Evolutionary conservation across 2,329 filamentous ascomycete species (phyloP), one percentile per base, ranked within the genome.

Genomic region (Penicillium glabrum): DNA sequence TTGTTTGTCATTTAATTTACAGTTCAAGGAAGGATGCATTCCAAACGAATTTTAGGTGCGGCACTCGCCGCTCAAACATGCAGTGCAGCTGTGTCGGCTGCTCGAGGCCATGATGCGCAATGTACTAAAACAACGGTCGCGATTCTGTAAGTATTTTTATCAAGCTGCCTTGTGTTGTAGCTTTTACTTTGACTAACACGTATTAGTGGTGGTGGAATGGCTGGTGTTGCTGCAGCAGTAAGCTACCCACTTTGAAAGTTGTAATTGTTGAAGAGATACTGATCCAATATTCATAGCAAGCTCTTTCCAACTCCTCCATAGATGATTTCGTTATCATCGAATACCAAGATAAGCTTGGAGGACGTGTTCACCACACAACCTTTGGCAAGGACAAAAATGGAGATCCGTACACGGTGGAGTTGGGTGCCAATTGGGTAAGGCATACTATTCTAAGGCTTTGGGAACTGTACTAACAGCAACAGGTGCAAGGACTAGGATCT

Each of bases 271-370:
- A n/a, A 14, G 35, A 39, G 4, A 31, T 45, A 26, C 50, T 52
- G n/a, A 52, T 19, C n/a, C 27, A 4, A n/a, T 6, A 7, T 13
- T 13, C 48, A 41, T 57, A 80, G 78, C 85, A 89, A 78, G 80
- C 86, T 3, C 70, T 89, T 6, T 72, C 78, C 5, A 87, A 89
- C 53, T 79, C 80, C 2, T 87, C 85, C 0, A 74, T 89, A 6
- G 73, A 78, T 0, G 86, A 89, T 57, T 89, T 89, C 57, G 52
- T 89, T 8, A 85, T 89, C 46, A 70, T 89, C 3, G 87, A 89
- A 58, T 84, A 85, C 58, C 85, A 86, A 13, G 76, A 82, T 57
- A 78, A 82, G 13, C 82, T 89, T 56, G 87, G 87, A 1, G 87
- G 87, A 1, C 81, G 87, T 6, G 80, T 86, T 39, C 73, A 73